Evolutionary conservation across 108 stramenopile genomes (phyloP), one percentile per base, ranked within the genome.

Genomic region (Fragilariopsis cylindrus): DNA sequence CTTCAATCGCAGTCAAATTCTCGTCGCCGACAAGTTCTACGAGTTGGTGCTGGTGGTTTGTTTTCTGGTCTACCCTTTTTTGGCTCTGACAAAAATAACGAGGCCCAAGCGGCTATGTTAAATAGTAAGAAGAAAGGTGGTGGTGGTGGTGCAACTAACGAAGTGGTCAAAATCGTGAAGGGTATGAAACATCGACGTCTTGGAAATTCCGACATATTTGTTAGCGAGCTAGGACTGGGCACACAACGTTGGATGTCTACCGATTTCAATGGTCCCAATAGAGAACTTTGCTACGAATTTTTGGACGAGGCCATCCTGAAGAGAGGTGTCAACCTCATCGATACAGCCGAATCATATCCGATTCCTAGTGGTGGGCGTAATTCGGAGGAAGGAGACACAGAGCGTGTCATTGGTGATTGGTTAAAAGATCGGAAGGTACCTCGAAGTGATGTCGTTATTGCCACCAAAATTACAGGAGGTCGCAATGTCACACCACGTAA

Each of bases 391-490:
- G 96, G 96, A 13, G 89, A 88, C 74, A 86, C 92, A 4, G 96
- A 97, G 81, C 70, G 64, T 48, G 72, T 80, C 13, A 94, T 97
- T 62, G 96, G 96, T 3, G 75, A 85, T 55, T 96, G 92, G 92
- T 87, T 96, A 77, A 87, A 87, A 54, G 75, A 82, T 49, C 72
- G 92, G 11, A 86, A 82, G 58, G 81, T 92, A 21, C 43, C 70
- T 12, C 79, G 92, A 69, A 79, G 80, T 16, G 87, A 92, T 18
- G 85, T 94, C 9, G 93, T 94, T 5, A 88, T 97, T 63, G 89
- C 93, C 2, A 90, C 90, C 16, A 97, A 97, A 62, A 97, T 97
- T 54, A 95, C 94, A 0, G 96, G 96, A 44, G 96, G 95, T 15
- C 55, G 88, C 19, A 87, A 89, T 75, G 74, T 89, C 13, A 86